Evolutionary conservation across 805 yeast genomes (phyloP).

Genomic region (Ogataea parapolymorpha): DNA sequence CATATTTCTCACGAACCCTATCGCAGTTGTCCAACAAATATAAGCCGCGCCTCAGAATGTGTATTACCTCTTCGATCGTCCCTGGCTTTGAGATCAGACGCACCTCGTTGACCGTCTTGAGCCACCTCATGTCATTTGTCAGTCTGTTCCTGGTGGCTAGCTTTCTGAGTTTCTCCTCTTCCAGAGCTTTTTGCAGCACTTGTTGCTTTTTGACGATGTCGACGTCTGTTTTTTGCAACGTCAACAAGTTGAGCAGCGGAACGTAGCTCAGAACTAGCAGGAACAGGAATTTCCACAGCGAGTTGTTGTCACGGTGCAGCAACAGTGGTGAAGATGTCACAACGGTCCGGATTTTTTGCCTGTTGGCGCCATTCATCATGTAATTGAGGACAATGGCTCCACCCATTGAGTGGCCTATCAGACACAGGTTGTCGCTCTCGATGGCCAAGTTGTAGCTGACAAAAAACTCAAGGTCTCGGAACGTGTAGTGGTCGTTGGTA

Average conservation of each 20-base stretch:
- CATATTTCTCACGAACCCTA: neutral
- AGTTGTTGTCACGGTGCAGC: conserved; percentile 7
- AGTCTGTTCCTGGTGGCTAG: conserved; percentile 7
- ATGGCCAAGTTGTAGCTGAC: conserved; percentile 7
- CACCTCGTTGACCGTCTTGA: conserved; percentile 8
- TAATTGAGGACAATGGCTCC: conserved; percentile 11
- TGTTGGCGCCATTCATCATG: conserved; percentile 6
- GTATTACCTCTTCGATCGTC: conserved; percentile 10
- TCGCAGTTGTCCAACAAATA: neutral
- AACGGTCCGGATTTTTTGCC: conserved; percentile 3
- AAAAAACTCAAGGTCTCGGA: conserved; percentile 9
- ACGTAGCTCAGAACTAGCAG: conserved; percentile 9
- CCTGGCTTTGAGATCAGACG: conserved; percentile 10
- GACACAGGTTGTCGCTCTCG: conserved; percentile 1
- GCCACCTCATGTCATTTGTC: conserved; percentile 8
- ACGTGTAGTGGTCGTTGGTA: conserved; percentile 9
- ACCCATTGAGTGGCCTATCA: conserved; percentile 12
- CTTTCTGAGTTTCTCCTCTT: neutral
- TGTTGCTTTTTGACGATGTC: conserved; percentile 4
- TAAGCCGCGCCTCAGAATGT: conserved; percentile 7
- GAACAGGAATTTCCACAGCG: conserved; percentile 3
- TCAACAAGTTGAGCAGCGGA: conserved; percentile 7
- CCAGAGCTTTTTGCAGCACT: conserved; percentile 2
- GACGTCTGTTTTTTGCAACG: conserved; percentile 6
- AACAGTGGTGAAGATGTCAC: conserved; percentile 8